phyloP scores from a whole-genome alignment of 208 protist species.

The Trypanosoma avium region DNA sequence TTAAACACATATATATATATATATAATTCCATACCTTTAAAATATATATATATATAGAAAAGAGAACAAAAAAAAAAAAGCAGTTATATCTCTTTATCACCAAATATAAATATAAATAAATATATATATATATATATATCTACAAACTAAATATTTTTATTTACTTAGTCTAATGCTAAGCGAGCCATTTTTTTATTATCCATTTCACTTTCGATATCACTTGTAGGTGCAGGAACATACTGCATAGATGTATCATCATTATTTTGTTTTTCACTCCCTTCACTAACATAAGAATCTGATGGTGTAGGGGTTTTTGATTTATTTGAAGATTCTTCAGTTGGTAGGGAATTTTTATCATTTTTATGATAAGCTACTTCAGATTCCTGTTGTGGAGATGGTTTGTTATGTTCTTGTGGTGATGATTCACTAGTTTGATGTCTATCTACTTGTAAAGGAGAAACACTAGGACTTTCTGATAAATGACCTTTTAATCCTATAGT shows the following conservation, averaged over 20 bases:
- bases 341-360: not conserved
- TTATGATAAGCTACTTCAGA: not conserved
- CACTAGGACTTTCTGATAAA: not conserved
- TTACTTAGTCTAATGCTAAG: slow-evolving; percentile 52
- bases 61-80: no score
- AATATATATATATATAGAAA: no score
- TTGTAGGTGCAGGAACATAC: slow-evolving; percentile 57
- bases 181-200: slow-evolving; percentile 72
- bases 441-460: not conserved
- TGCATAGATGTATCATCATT: slow-evolving; percentile 29
- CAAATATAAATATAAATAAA: not conserved
- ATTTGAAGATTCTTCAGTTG: not conserved
- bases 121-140: slow-evolving; percentile 11
- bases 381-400: no score
- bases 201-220: slow-evolving; percentile 75
- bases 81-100: not conserved
- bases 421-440: no score
- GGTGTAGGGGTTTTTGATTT: not conserved
- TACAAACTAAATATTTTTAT: not conserved
- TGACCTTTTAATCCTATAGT: no score
- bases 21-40: no score
- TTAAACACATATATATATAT: no score
- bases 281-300: slow-evolving; percentile 43
- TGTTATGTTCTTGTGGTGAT: no score
- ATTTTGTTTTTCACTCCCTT: not conserved